Evolutionary conservation across 768 basidiomycete genomes (phyloP).

Genomic region (Imleria badia): DNA sequence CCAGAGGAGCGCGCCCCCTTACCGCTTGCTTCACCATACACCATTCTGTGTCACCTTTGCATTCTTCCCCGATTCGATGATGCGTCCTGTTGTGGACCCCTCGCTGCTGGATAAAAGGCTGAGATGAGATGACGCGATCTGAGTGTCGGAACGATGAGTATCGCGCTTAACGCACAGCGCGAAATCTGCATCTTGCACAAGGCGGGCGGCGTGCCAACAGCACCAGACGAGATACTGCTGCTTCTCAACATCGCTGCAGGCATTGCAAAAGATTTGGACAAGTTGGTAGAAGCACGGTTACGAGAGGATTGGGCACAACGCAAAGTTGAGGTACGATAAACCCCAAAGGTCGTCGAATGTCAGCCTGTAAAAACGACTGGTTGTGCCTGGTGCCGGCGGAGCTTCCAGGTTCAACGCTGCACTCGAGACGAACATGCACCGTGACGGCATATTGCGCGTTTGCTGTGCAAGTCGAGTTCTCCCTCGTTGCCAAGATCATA

Average conservation of each 20-base stretch:
- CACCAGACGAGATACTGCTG: constrained; percentile 67
- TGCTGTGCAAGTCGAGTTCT: too few relatives aligned
- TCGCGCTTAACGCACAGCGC: constrained; percentile 88
- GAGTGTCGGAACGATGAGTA: constrained; percentile 64
- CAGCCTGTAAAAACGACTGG: too few relatives aligned
- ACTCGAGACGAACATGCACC: too few relatives aligned
- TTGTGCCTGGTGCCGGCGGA: too few relatives aligned
- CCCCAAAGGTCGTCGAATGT: not conserved
- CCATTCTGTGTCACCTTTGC: constrained; percentile 95
- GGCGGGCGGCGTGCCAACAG: constrained; percentile 83
- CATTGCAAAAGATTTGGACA: constrained; percentile 70
- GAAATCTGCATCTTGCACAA: constrained; percentile 94
- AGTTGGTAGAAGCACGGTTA: constrained; percentile 62
- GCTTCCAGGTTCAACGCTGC: too few relatives aligned
- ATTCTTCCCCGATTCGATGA: constrained; percentile 57
- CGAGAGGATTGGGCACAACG: constrained; percentile 68
- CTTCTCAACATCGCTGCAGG: constrained; percentile 69
- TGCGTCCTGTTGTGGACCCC: constrained; percentile 74
- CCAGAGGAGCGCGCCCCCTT: constrained; percentile 88
- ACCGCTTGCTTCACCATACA: constrained; percentile 89
- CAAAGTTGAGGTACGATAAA: constrained; percentile 53
- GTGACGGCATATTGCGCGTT: too few relatives aligned
- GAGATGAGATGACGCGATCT: too few relatives aligned
- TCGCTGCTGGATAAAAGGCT: constrained; percentile 73
- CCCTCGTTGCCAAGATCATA: too few relatives aligned